Base-by-base conservation (phyloP, 1,284 basidiomycete genomes). In the Sanghuangporus baumii region DNA sequence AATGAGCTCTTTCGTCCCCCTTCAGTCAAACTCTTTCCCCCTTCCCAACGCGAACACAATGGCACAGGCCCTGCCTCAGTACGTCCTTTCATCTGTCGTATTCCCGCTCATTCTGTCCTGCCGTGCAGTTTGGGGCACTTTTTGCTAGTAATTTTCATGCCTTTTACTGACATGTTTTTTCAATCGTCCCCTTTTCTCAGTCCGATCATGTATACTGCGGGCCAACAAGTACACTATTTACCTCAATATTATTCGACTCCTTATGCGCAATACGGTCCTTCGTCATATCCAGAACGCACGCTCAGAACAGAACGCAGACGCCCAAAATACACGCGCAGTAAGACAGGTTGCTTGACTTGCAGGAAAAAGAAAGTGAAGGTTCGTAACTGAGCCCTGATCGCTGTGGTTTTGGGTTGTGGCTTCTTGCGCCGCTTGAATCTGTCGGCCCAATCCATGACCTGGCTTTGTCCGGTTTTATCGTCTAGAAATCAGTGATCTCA, bases 281-380 rank as follows among this genome's bases (percentile, higher is more conserved):
- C 59, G 14, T 48, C 55, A 5, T 61, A 64, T 38, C 63, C 58
- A 9, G 58, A 65, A n/a, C 57, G 62, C 18, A 62, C 61, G 3
- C 57, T 62, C 52, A 64, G 57, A 54, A 40, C 63, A 9, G 63
- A 65, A 59, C 69, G 69, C 57, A 69, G 70, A 57, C 67, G 71
- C 36, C 71, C 71, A 40, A 72, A 73, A 66, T 73, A 73, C 65
- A 72, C 71, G 31, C 67, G 72, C 57, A 72, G 71, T 61, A 73
- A 73, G 64, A 68, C 69, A 14, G 72, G 72, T 11, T 73, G 72
- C 61, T 63, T 73, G 38, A 72, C 72, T 4, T 73, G 72, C 64
- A 65, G 72, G 41, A 66, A 62, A 43, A 72, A 72, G 65, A 73
- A 73, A 64, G 70, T 73, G 62, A 73, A 73, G 66, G 71, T 72